phyloP scores from a whole-genome alignment of 768 basidiomycete species.

The Tricholoma flavovirens region DNA sequence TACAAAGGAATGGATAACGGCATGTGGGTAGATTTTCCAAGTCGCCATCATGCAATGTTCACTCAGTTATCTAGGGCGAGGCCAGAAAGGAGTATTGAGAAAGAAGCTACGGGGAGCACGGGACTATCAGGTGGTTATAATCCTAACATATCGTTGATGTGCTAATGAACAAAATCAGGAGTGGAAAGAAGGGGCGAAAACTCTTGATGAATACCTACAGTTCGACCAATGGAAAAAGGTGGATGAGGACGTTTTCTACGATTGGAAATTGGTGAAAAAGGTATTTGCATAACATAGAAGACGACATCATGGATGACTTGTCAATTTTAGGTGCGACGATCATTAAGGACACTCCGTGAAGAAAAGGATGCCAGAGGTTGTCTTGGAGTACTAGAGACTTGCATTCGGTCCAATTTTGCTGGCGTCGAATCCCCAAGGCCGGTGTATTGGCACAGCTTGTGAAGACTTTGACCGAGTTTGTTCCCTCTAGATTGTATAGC shows the following conservation, averaged over 20 bases:
- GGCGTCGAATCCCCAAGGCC: conserved; percentile 83
- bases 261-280: conserved; percentile 82
- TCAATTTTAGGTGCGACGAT: conserved; percentile 61
- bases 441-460: not conserved
- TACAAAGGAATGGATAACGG: conserved; percentile 86
- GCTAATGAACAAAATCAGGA: conserved; percentile 38
- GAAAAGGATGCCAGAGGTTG: conserved; percentile 80
- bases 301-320: not conserved
- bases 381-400: conserved; percentile 87
- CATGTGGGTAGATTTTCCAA: conserved; percentile 50
- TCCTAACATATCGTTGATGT: not conserved
- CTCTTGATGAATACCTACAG: conserved; percentile 74
- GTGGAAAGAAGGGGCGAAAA: conserved; percentile 81
- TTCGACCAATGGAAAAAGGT: conserved; percentile 88
- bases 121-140: conserved; percentile 57
- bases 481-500: conserved; percentile 65
- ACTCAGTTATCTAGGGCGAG: conserved; percentile 56
- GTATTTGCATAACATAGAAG: conserved; percentile 24
- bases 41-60: not conserved
- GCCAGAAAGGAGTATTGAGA: conserved; percentile 73
- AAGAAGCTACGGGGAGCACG: conserved; percentile 67
- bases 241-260: conserved; percentile 88
- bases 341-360: conserved; percentile 63
- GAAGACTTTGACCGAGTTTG: not conserved
- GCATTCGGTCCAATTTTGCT: conserved; percentile 88